phyloP scores from a whole-genome alignment of 257 asterid species.

The Coffea canephora region DNA sequence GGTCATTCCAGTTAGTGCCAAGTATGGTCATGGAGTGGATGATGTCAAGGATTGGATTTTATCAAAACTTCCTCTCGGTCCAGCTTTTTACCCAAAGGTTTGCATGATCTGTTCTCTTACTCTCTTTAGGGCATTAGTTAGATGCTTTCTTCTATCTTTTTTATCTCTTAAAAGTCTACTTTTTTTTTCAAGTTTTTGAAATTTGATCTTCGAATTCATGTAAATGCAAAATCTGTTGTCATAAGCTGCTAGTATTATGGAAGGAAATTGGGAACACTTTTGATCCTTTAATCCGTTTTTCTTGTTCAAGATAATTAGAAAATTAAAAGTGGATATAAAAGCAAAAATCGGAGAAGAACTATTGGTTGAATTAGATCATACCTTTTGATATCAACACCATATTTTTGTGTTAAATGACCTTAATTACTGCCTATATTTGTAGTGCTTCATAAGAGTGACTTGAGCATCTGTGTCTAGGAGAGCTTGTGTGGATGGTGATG shows the following conservation, averaged over 20 bases:
- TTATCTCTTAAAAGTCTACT: background rate
- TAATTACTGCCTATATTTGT: background rate
- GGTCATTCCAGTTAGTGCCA: slow-evolving; percentile 98
- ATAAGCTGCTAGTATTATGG: background rate
- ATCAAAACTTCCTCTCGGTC: slow-evolving; percentile 84
- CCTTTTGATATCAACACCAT: background rate
- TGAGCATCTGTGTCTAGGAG: background rate
- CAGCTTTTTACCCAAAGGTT: slow-evolving; percentile 95
- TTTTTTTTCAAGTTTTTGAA: background rate
- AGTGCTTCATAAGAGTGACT: background rate
- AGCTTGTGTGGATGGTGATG: background rate
- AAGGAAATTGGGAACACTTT: too few relatives aligned
- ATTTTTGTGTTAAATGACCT: background rate
- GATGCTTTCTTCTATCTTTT: background rate
- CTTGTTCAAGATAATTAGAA: background rate
- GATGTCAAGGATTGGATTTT: slow-evolving; percentile 95
- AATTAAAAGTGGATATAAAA: background rate
- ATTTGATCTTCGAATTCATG: background rate
- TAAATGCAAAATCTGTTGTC: background rate
- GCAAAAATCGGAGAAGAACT: background rate
- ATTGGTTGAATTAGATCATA: background rate
- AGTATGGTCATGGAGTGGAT: slow-evolving; percentile 93
- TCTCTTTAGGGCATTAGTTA: background rate
- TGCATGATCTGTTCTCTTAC: background rate
- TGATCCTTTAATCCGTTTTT: background rate